phyloP scores from a whole-genome alignment of 805 yeast species.

The Candida stauntonica region DNA sequence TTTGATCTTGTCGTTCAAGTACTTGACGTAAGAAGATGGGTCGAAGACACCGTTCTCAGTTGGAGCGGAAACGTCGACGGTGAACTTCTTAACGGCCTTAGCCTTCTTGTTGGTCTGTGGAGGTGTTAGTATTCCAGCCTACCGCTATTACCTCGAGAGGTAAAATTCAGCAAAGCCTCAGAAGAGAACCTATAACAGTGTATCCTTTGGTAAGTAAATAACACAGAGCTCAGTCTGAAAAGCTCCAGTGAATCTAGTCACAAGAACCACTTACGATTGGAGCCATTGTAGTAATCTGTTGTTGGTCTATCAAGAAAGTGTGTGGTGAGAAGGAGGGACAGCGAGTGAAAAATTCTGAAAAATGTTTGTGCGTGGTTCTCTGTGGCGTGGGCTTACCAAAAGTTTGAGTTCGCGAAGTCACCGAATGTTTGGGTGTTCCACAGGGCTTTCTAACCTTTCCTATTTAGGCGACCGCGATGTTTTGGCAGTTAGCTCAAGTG shows the following conservation, averaged over 20 bases:
- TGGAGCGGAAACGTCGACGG: conserved; percentile 96
- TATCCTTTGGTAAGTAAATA: neutral
- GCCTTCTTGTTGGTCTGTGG: conserved; percentile 74
- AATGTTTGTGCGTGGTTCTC: no score
- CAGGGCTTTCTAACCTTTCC: neutral
- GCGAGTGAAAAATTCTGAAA: neutral
- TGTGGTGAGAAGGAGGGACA: neutral
- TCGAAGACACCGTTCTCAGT: conserved; percentile 96
- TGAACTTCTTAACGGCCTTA: conserved; percentile 82
- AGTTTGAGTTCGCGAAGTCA: neutral
- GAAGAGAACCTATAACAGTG: no score
- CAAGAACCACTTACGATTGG: conserved; percentile 71
- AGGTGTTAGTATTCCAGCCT: conserved; percentile 48
- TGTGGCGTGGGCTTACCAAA: neutral
- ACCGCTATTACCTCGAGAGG: conserved; percentile 47
- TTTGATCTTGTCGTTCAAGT: conserved; percentile 98
- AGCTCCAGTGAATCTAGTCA: neutral
- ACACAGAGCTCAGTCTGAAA: neutral
- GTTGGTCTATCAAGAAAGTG: neutral
- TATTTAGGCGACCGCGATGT: neutral
- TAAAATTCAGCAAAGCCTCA: conserved; percentile 35
- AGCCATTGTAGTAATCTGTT: conserved; percentile 54
- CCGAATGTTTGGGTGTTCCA: neutral
- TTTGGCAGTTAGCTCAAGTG: no score
- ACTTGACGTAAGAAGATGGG: conserved; percentile 96